A percentile compares a stretch with the other conserved stretches of the same genome.
These are phyloP conservation scores for Murraya koenigii DNA, from an alignment of 345 rosid genomes.

Conservation along the genomic window DNA sequence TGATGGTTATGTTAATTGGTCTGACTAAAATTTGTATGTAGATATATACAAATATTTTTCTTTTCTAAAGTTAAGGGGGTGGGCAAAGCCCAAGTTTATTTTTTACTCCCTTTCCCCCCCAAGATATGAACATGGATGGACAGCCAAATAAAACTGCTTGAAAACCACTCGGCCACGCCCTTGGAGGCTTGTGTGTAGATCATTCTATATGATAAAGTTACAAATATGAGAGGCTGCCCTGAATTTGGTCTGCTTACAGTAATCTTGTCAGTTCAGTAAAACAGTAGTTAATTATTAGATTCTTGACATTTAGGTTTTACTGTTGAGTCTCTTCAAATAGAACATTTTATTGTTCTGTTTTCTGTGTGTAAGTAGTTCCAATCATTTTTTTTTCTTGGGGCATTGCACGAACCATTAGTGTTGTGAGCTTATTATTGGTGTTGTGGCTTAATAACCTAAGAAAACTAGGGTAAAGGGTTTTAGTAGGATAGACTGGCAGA, in stretches of 20 bases:
- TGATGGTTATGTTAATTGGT: background rate
- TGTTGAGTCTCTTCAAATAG: background rate
- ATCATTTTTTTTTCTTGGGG: no score
- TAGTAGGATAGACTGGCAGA: background rate
- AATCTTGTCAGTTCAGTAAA: background rate
- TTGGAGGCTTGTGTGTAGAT: background rate
- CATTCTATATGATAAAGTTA: background rate
- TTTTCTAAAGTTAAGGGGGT: no score
- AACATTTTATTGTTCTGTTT: background rate
- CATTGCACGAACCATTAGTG: background rate
- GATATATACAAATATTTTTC: no score
- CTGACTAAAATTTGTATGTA: background rate
- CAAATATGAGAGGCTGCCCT: background rate
- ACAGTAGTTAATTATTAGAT: background rate
- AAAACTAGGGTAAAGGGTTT: background rate
- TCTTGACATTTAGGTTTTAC: conserved; percentile 1
- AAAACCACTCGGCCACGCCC: no score
- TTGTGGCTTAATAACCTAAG: background rate
- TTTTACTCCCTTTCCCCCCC: no score
- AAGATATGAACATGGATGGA: no score
- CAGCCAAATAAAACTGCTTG: no score
- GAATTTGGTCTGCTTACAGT: background rate
- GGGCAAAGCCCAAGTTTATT: no score
- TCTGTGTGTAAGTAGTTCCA: background rate
- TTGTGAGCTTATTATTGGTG: background rate